Evolutionary conservation across 495 filamentous ascomycete species (phyloP).

Genomic region (Letharia columbiana): DNA sequence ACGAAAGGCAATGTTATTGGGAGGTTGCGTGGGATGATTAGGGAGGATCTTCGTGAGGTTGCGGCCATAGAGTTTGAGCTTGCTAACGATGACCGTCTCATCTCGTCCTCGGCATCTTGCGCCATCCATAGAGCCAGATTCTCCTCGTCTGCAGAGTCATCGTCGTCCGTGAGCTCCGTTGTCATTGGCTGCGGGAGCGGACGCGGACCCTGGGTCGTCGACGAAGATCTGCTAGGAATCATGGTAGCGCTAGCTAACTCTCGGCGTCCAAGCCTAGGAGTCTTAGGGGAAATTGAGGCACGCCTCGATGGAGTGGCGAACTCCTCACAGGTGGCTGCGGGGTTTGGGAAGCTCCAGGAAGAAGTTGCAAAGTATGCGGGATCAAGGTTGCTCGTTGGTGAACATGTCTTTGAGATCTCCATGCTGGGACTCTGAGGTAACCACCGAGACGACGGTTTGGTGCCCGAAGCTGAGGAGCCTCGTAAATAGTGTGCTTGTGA

Average conservation of each 20-base stretch:
- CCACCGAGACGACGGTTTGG: neutral
- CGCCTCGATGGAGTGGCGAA: neutral
- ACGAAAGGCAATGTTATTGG: conserved; percentile 10
- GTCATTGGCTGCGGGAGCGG: neutral
- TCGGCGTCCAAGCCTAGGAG: too few relatives aligned
- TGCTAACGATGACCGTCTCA: neutral
- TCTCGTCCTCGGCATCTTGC: neutral
- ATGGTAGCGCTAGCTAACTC: neutral
- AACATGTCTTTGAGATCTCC: neutral
- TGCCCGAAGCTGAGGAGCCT: neutral
- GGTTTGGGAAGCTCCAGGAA: neutral
- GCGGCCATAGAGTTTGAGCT: neutral
- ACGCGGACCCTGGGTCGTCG: neutral
- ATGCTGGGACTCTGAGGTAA: neutral
- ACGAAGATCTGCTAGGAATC: neutral
- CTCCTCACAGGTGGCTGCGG: neutral
- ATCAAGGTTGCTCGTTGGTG: neutral
- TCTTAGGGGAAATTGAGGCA: neutral
- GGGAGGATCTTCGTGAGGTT: neutral
- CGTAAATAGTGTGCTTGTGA: neutral
- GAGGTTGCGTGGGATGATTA: conserved; percentile 7
- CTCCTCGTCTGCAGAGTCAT: neutral
- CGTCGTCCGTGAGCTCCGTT: conserved; percentile 2
- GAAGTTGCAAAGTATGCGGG: neutral
- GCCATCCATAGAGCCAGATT: conserved; percentile 1